Evolutionary conservation across 192 early-diverging fungal genomes (phyloP), one percentile per base, ranked within the genome.

Genomic region (Gigaspora rosea): DNA sequence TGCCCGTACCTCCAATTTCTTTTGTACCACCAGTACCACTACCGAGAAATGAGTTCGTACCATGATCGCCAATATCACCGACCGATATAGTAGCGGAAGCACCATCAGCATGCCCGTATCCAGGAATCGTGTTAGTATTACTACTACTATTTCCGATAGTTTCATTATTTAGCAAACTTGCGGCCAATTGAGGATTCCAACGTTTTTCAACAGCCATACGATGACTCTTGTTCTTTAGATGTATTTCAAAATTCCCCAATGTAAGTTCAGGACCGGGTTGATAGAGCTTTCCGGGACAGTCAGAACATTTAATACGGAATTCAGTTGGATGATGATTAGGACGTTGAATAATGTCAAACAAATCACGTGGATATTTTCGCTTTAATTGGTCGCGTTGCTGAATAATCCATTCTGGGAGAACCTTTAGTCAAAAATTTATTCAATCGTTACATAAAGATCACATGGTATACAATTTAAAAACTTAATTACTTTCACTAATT

Each of bases 281-380:
- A 73, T 88, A 88, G 33, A 88, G 74, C 65, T 84, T 87, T 12
- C 86, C 83, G 61, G 86, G 85, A 63, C 87, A 88, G 22, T 88
- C 85, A 49, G 68, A 61, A 65, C 85, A 88, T 71, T 80, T 79
- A 18, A 88, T 62, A 16, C 87, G 49, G 33, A 83, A 75, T 46
- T 83, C 83, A n/a, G 63, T 65, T n/a, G 56, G 48, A n/a, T 66
- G 48, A n/a, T 66, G 50, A 41, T 54, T 59, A 8, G 80, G 73
- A 20, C 83, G 82, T n/a, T 69, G 52, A 65, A 84, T 77, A 46
- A 88, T 80, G 50, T 85, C 84, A 65, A 87, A 87, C 18, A 63
- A 76, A 70, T 88, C 87, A 51, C 78, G 66, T 13, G 86, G 86
- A 74, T 88, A 88, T 33, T 73, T 62, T 57, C 63, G 71, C 5